Evolutionary conservation across 805 yeast genomes (phyloP), one percentile per base, ranked within the genome.

Genomic region (Clavispora phyllophila): DNA sequence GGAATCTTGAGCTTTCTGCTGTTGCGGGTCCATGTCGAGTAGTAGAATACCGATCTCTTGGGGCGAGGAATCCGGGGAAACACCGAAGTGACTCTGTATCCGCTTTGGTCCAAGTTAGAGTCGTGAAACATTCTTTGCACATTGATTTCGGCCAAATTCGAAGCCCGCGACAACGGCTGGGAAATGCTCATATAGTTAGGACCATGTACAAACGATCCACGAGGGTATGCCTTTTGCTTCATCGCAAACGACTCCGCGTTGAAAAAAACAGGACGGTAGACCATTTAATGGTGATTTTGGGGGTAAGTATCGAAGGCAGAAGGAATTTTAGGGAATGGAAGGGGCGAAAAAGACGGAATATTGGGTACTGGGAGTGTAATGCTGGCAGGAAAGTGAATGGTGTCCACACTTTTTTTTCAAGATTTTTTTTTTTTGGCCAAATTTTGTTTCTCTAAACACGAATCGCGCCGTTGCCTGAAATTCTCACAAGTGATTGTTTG

Each of bases 51-150:
- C 40, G 72, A 74, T 48, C 81, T 60, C 57, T 75, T 78, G 6
- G 84, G 81, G 44, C 81, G 63, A 3, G 83, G 81, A 39, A 78
- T 74, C 49, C 66, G 66, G 1, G 83, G 81, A 52, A 78, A 75
- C 18, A 34, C 18, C 14, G 27, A 23, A 15, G n/a, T 14, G 28
- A 2, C 31, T n/a, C 18, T 17, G 13, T 31, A 23, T 6, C 45
- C 46, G 23, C 60, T 49, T 35, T 47, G 55, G 12, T 54, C 39
- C 35, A 50, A 50, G 24, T 28, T 23, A 9, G 46, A n/a, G 28
- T 46, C 50, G 18, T 47, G 49, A 18, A 41, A 39, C 47, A 41
- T 47, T 10, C 51, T 35, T 26, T 55, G 52, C n/a, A 43, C 36
- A n/a, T 61, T 58, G 19, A 60, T 42, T 43, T 67, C 72, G 6